Percentiles rank a stretch among this genome's conserved stretches.
Conservation (phyloP, 2,329 filamentous ascomycete genomes). For the Botrytis byssoidea region DNA sequence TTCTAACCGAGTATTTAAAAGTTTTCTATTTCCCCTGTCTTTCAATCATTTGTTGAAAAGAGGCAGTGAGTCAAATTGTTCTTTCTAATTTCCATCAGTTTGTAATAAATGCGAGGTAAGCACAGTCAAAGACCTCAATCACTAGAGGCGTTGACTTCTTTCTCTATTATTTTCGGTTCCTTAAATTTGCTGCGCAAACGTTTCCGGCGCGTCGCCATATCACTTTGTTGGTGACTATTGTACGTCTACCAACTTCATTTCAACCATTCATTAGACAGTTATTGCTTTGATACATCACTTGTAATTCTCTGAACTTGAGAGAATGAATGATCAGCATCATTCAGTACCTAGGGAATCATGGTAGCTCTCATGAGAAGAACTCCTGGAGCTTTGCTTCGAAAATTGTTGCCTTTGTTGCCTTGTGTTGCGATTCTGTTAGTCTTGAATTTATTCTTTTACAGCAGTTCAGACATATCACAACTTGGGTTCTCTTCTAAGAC, state of each 20-base stretch:
- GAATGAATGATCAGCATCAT: constrained; percentile 13
- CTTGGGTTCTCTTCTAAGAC: not conserved
- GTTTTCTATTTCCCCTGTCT: not conserved
- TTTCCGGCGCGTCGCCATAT: not conserved
- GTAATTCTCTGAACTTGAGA: not conserved
- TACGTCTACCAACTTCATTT: not conserved
- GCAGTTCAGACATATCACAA: not conserved
- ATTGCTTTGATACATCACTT: not conserved
- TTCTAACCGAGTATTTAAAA: not conserved
- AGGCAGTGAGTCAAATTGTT: not conserved
- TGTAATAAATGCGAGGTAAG: not conserved
- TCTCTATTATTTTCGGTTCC: not conserved
- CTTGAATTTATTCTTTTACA: not conserved
- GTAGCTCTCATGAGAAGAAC: not conserved
- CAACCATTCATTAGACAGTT: not conserved
- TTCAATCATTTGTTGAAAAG: not conserved
- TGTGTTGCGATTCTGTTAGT: not conserved
- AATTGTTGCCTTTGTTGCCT: not conserved
- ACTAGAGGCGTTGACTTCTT: not conserved
- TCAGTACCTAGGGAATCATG: not conserved
- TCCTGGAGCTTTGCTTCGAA: not conserved
- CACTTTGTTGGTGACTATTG: not conserved
- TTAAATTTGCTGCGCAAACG: not conserved
- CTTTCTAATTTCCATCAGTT: not conserved
- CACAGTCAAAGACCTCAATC: not conserved